Base-by-base conservation (phyloP, 1,139 yeast genomes). In the Debaryomyces fabryi region DNA sequence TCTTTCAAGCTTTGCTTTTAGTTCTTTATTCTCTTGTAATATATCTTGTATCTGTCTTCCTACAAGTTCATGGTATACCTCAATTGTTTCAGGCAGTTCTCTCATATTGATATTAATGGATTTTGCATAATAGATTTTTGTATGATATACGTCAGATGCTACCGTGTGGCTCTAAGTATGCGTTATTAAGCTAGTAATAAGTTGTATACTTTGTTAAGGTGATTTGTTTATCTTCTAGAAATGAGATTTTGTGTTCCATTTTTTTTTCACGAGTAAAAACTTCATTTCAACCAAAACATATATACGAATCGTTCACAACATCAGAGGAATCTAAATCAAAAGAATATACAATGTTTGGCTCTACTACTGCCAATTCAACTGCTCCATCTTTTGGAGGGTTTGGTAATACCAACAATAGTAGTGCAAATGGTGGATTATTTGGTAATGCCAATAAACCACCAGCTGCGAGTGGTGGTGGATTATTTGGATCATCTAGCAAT, bases 401-500 rank as follows among this genome's bases (percentile, higher is more conserved):
- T 52, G 62, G 62, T 9, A 41, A 40, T 39, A 25, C 23, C 15
- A 40, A 30, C 27, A 40, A 40, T 25, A 27, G 27, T 35, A 29
- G n/a, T 15, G 32, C 37, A 15, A 38, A 42, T 13, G 46, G 46
- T 15, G 46, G 46, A 7, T 32, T 44, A 2, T 44, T 44, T 44
- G 50, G 58, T 12, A 45, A 47, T 10, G 42, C 38, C 46, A 52
- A 53, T 34, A 53, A 46, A 32, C 50, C 48, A 27, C 52, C 46
- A 39, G 36, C 42, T 40, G 41, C 39, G 33, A 18, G 47, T 9
- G 18, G 51, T 30, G 67, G 69, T 12, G 69, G 70, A 2, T 52
- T 64, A 13, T 65, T 66, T 53, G 68, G 69, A 2, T 45, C 50
- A 21, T 29, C 46, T 3, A 52, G 44, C 35, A 53, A 51, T 25